Percentiles rank a stretch among this genome's conserved stretches.
Evolutionary conservation across 148 eudicot genomes (phyloP).

Genomic region (Heliosperma pusillum): DNA sequence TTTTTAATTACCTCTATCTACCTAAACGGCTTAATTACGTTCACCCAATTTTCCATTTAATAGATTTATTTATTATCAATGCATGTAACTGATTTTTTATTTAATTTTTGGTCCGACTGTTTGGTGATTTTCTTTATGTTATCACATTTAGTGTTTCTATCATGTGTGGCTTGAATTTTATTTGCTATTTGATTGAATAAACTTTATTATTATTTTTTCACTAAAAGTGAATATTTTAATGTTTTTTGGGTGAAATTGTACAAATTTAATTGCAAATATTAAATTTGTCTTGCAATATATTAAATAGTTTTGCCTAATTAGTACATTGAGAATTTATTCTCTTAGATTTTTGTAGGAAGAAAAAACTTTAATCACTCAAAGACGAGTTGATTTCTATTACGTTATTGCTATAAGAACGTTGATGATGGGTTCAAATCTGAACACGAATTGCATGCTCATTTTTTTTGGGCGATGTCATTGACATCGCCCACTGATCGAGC

Average conservation of each 20-base stretch:
- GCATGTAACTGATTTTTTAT: not conserved
- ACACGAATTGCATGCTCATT: too few species aligned
- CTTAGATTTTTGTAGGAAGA: too few species aligned
- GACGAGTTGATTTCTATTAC: too few species aligned
- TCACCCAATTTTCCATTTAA: conserved; percentile 6
- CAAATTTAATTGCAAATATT: not conserved
- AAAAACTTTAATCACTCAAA: too few species aligned
- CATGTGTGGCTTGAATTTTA: not conserved
- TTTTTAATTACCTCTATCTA: not conserved
- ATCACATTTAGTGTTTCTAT: not conserved
- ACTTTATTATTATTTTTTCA: too few species aligned
- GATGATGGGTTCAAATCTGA: too few species aligned
- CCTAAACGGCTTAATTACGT: not conserved
- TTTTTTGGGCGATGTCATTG: too few species aligned
- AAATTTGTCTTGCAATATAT: too few species aligned
- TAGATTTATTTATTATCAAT: conserved; percentile 1
- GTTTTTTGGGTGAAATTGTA: not conserved
- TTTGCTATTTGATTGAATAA: not conserved
- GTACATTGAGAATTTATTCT: not conserved
- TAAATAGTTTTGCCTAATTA: not conserved
- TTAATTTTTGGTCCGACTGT: not conserved
- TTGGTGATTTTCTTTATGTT: not conserved
- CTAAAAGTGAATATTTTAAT: not conserved
- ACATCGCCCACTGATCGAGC: too few species aligned
- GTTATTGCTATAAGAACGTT: too few species aligned